These are phyloP conservation scores for Alternaria brassicicola DNA, from an alignment of 2,329 filamentous ascomycete genomes.

Conservation along the genomic window DNA sequence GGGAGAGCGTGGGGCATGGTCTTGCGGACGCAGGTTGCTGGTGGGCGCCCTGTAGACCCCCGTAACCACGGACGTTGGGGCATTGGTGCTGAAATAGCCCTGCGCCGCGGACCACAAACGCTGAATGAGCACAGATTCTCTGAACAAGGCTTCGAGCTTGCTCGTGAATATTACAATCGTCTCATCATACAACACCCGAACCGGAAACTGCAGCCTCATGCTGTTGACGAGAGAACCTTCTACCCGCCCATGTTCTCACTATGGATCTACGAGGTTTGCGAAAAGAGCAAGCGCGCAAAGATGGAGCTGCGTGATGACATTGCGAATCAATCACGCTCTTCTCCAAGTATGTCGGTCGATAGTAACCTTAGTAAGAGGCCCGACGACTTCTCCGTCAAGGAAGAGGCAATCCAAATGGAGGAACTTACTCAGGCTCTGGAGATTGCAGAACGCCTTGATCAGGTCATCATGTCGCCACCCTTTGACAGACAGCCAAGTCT, in stretches of 20 bases:
- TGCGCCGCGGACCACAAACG: constrained; percentile 56
- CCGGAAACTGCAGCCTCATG: constrained; percentile 69
- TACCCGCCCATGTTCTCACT: constrained; percentile 80
- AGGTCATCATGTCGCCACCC: constrained; percentile 70
- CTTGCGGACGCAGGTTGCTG: constrained; percentile 64
- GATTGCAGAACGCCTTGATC: constrained; percentile 73
- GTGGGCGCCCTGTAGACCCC: constrained; percentile 66
- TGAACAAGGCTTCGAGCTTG: constrained; percentile 60
- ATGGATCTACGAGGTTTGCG: constrained; percentile 77
- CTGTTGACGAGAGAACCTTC: constrained; percentile 73
- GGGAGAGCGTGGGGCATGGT: constrained; percentile 77
- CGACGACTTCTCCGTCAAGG: constrained; percentile 17
- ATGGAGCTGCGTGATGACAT: constrained; percentile 8
- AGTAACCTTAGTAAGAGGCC: constrained; percentile 3
- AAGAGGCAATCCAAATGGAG: constrained; percentile 52
- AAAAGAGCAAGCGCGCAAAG: constrained; percentile 59
- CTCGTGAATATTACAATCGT: constrained; percentile 74
- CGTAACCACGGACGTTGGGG: constrained; percentile 76
- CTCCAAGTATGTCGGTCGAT: constrained; percentile 22
- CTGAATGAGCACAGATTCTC: constrained; percentile 27
- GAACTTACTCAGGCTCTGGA: constrained; percentile 66
- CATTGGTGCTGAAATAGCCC: constrained; percentile 81
- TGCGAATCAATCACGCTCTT: constrained; percentile 4
- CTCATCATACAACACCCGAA: constrained; percentile 72
- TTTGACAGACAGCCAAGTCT: constrained; percentile 72